phyloP scores from a whole-genome alignment of 2,329 filamentous ascomycete genomes.

The Zarea fungicola region DNA sequence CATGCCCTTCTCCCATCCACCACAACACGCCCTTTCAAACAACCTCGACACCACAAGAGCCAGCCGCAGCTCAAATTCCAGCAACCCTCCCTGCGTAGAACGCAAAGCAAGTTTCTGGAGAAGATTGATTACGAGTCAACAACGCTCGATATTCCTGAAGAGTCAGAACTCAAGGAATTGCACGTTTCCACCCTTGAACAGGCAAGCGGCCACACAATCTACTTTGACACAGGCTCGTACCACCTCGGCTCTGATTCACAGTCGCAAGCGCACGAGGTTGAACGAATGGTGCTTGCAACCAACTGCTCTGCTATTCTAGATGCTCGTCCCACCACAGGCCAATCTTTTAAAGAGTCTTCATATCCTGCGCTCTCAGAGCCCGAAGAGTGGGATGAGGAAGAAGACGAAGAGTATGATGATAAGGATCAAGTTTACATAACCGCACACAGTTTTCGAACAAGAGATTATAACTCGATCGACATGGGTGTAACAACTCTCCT shows the following conservation, averaged over 20 bases:
- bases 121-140: slow-evolving; percentile 15
- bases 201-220: slow-evolving; percentile 20
- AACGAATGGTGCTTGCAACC: background rate
- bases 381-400: slow-evolving; percentile 75
- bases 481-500: slow-evolving; percentile 54
- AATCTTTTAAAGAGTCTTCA: slow-evolving; percentile 7
- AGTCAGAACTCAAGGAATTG: slow-evolving; percentile 9
- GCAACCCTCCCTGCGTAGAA: slow-evolving; percentile 36
- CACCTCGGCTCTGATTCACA: slow-evolving; percentile 21
- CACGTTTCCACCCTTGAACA: slow-evolving; percentile 15
- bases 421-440: slow-evolving; percentile 67
- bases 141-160: slow-evolving; percentile 14
- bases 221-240: slow-evolving; percentile 24
- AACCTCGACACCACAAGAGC: slow-evolving; percentile 48
- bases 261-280: slow-evolving; percentile 9
- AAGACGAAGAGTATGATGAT: slow-evolving; percentile 63
- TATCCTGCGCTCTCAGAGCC: slow-evolving; percentile 32
- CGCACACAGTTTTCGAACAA: slow-evolving; percentile 68
- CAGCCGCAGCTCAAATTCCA: slow-evolving; percentile 47
- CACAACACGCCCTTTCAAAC: slow-evolving; percentile 20
- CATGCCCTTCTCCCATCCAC: background rate
- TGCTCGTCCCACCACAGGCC: slow-evolving; percentile 2
- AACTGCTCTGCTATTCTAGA: background rate
- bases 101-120: slow-evolving; percentile 38
- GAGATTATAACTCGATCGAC: slow-evolving; percentile 53